Base-by-base conservation (phyloP, 2,329 filamentous ascomycete genomes). In the Dothideomycetes sp. region DNA sequence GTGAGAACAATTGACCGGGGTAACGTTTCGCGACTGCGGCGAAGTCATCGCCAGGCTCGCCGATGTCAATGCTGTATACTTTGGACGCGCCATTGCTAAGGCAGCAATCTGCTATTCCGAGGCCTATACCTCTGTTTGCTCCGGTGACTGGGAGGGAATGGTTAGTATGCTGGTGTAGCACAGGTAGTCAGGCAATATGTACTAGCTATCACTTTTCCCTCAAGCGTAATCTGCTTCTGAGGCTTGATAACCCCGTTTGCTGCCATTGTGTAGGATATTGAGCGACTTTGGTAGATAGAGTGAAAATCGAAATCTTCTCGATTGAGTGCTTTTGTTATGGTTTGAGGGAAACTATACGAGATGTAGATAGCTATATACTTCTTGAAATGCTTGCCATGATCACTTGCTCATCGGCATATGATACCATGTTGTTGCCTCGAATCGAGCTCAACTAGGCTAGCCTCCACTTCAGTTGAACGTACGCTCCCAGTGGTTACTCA, bases 51-150 rank as follows among this genome's bases (percentile, higher is more conserved):
- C 62, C 62, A 0, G 60, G 49, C 3, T 61, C 57, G 31, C 59
- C 58, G 30, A 71, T 63, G 47, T 68, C 65, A 24, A 73, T 62
- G 8, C 62, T 65, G 53, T 67, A 69, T 40, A 71, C 57, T 30
- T 52, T 53, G 11, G 52, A 45, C 10, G 66, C 66, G 15, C 59
- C 63, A 37, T 70, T 70, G 36, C 49, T 46, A 17, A 70, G 62
- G 45, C 66, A 69, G 50, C 57, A 64, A 47, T 68, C 61, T 45
- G 65, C 65, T 41, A 70, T 60, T 3, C 64, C 66, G 24, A 29
- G 24, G 12, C 24, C 24, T 7, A 29, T 29, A 10, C 51, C 51
- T 35, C 51, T 40, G 36, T 54, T 54, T 3, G 51, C 50, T 14
- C 60, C 59, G 3, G 61, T 63, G 39, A 61, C 24, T 29, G 24